Conservation (phyloP, 495 filamentous ascomycete species). For the Neurospora sp. region DNA sequence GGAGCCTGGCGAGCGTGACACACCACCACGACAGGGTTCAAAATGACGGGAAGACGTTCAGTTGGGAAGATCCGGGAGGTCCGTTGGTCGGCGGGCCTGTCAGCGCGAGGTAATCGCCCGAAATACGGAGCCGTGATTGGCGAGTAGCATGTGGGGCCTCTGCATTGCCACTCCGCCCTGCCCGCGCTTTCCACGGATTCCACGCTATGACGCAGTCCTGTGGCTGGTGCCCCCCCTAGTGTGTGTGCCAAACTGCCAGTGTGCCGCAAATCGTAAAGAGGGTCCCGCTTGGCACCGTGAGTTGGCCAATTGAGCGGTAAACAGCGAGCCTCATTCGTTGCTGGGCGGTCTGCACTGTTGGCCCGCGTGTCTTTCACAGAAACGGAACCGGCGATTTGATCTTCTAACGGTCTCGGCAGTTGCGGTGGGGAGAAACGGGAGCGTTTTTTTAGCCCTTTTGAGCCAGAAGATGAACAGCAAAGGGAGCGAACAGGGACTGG, state of each 20-base stretch:
- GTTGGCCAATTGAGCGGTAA: not conserved
- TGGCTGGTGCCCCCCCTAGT: slow-evolving; percentile 7
- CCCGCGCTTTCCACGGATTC: not conserved
- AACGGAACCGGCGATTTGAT: not conserved
- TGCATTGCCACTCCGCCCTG: not conserved
- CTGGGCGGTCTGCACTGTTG: not conserved
- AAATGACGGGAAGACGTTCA: not conserved
- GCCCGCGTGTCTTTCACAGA: not conserved
- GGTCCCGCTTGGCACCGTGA: not conserved
- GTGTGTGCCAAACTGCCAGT: not conserved
- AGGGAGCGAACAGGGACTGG: not conserved
- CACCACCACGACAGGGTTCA: not conserved
- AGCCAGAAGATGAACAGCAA: not conserved
- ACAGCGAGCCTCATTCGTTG: not conserved
- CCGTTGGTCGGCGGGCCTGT: not conserved
- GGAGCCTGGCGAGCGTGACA: not conserved
- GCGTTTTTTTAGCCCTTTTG: not conserved
- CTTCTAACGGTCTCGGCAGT: not conserved
- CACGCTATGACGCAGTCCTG: slow-evolving; percentile 13
- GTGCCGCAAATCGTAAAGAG: not conserved
- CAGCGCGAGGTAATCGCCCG: not conserved
- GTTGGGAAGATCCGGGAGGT: not conserved
- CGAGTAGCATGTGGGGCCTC: not conserved
- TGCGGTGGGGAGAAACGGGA: not conserved
- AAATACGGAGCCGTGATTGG: not conserved